Evolutionary conservation across 768 basidiomycete species (phyloP).

Genomic region (Russula lepida): DNA sequence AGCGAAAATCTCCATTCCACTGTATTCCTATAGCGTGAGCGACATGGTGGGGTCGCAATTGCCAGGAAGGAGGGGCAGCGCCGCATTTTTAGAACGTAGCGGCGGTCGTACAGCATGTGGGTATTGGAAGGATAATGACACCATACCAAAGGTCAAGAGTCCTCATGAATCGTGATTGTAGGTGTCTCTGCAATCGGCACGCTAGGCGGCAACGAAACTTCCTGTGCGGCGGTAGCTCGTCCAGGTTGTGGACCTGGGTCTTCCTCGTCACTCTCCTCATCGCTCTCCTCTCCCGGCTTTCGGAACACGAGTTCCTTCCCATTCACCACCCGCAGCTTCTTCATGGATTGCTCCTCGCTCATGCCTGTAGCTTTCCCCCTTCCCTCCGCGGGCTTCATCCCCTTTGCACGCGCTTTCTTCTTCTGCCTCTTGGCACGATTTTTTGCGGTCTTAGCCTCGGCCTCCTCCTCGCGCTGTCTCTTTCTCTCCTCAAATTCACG

Average conservation of each 20-base stretch:
- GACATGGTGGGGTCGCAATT: background rate
- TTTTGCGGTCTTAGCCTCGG: conserved; percentile 88
- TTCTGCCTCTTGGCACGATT: conserved; percentile 92
- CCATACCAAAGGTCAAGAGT: conserved; percentile 30
- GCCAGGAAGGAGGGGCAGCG: background rate
- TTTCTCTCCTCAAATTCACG: conserved; percentile 71
- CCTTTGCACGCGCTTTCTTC: conserved; percentile 70
- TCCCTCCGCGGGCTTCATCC: conserved; percentile 25
- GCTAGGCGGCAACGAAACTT: conserved; percentile 1
- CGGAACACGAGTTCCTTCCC: conserved; percentile 62
- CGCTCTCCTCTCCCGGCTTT: conserved; percentile 43
- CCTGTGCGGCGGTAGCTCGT: background rate
- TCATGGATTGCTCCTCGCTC: conserved; percentile 41
- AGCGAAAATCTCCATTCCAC: background rate
- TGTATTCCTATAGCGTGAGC: background rate
- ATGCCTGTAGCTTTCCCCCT: conserved; percentile 24
- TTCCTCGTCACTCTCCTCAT: conserved; percentile 30
- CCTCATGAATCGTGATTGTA: conserved; percentile 44
- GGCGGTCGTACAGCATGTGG: background rate
- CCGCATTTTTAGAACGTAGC: background rate
- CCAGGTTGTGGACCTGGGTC: conserved; percentile 23
- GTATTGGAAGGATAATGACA: background rate
- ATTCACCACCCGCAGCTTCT: conserved; percentile 76
- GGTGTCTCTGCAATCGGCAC: conserved; percentile 29
- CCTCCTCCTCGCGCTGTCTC: conserved; percentile 56